Base-by-base conservation (phyloP, 805 yeast species). In the Schizosaccharomyces osmophilus region DNA sequence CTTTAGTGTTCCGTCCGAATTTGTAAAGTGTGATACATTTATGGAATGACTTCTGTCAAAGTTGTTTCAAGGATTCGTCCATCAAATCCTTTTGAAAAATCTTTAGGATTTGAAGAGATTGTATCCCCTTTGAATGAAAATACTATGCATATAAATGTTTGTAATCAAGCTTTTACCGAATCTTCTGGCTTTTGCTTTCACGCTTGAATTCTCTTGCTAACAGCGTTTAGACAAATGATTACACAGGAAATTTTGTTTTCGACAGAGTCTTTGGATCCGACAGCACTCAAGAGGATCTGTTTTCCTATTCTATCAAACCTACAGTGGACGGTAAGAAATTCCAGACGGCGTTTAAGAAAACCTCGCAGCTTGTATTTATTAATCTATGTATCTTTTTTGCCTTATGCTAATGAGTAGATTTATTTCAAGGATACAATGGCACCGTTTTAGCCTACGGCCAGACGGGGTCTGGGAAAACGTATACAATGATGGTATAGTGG, bases 401-500 rank as follows among this genome's bases (percentile, higher is more conserved):
- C 1, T 54, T 17, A 24, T 51, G 15, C 22, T 24, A 60, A 39
- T 6, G 24, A 11, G 3, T 31, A 48, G 61, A 59, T 51, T 11
- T 59, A 6, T 43, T 59, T 4, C 26, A 19, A n/a, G 97, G 97
- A 0, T 83, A 82, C 67, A 85, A 85, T 68, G 87, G 88, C 22
- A 80, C 90, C 0, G 80, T 86, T 0, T 71, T 85, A 43, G 85
- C 89, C 0, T 86, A 84, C 69, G 95, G 94, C 11, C 90, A 83
- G 67, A 81, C 86, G 0, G 86, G 87, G 0, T 77, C 87, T 0
- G 93, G 93, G 5, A 85, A 85, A 69, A 78, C 89, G 0, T 79
- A 78, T 67, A 82, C 90, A 1, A 82, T 85, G 87, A 59, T 59
- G 61, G 61, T 57, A 57, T 31, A 11, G 4, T 2, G 45, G 9